These are phyloP conservation scores for Dictyostelium brefeldianum DNA, from an alignment of 78 protist species.

Conservation along the genomic window DNA sequence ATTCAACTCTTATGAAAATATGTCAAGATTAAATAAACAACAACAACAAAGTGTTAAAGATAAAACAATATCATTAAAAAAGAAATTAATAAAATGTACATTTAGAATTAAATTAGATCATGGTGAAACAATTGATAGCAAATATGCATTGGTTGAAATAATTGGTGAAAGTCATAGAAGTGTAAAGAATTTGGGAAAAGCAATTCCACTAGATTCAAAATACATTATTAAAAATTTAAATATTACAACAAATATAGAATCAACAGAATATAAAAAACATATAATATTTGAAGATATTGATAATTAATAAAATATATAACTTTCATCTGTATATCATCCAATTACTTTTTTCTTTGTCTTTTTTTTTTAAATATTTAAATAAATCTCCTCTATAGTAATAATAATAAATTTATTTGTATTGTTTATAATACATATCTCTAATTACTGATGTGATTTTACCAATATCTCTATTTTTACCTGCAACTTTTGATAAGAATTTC, in stretches of 20 bases:
- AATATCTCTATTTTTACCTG: conserved; percentile 56
- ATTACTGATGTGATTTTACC: conserved; percentile 33
- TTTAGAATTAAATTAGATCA: background rate
- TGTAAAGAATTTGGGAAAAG: background rate
- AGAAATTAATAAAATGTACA: background rate
- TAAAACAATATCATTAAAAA: background rate
- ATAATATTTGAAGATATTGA: background rate
- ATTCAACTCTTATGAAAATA: background rate
- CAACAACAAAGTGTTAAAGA: no score
- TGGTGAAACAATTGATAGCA: background rate
- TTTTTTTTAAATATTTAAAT: background rate
- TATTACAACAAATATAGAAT: background rate
- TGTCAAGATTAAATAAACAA: background rate
- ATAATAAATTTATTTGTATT: background rate
- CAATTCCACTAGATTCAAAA: background rate
- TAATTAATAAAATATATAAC: background rate
- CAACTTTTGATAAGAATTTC: conserved; percentile 62
- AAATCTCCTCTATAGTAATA: no score
- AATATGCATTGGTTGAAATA: background rate
- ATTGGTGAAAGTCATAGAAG: background rate
- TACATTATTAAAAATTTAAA: background rate
- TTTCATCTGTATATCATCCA: no score
- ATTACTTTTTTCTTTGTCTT: background rate
- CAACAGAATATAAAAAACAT: background rate
- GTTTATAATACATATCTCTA: conserved; percentile 29